Evolutionary conservation across 257 asterid species (phyloP).

Genomic region (Solanum ossicruentum): DNA sequence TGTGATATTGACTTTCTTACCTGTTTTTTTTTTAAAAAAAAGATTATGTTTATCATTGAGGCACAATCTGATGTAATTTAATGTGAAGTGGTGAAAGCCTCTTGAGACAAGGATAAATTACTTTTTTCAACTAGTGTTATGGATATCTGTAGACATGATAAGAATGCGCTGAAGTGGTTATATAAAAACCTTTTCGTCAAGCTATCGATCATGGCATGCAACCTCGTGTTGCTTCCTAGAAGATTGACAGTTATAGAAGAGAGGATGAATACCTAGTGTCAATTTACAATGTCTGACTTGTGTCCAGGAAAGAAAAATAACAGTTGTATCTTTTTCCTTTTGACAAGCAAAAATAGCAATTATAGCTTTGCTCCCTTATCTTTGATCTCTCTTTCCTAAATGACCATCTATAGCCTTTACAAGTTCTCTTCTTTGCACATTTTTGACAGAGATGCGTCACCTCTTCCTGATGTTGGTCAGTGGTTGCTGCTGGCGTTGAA

Average conservation of each 20-base stretch:
- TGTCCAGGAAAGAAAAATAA: not conserved
- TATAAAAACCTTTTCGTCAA: not conserved
- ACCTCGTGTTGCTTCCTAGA: not conserved
- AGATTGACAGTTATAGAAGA: not conserved
- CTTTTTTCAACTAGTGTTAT: not conserved
- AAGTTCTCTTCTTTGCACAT: not conserved
- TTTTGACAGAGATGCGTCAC: conserved; percentile 51
- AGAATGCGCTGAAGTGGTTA: not conserved
- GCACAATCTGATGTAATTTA: not conserved
- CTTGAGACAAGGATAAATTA: not conserved
- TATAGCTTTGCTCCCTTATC: not conserved
- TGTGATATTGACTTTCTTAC: not conserved
- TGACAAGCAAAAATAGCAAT: not conserved
- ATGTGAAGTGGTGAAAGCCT: not conserved
- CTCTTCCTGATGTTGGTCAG: conserved; percentile 97
- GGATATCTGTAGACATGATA: not conserved
- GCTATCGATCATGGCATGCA: not conserved
- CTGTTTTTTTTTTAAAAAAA: not conserved
- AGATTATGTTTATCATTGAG: not conserved
- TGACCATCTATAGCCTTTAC: not conserved
- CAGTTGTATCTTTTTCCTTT: not conserved
- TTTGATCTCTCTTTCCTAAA: not conserved
- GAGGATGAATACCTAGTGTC: not conserved
- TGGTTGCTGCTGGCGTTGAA: conserved; percentile 82
- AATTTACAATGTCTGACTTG: not conserved